Conservation (phyloP, 192 early-diverging fungal genomes). For the Coemansia sp. region DNA sequence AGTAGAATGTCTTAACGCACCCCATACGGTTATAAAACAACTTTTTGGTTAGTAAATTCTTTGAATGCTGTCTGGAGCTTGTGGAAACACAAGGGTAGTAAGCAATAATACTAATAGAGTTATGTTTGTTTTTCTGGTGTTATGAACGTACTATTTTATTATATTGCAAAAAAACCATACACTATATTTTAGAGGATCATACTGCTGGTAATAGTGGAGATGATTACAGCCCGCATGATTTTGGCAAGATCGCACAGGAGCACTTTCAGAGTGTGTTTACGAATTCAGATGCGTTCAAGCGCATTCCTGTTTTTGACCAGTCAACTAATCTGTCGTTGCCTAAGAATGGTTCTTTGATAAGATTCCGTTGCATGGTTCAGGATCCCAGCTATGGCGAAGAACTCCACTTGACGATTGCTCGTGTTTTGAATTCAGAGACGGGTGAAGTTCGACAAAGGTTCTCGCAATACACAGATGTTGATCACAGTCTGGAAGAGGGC, state of each 20-base stretch:
- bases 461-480: slow-evolving; percentile 51
- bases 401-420: slow-evolving; percentile 44
- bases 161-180: neutral
- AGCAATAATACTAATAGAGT: neutral
- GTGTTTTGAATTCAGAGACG: slow-evolving; percentile 27
- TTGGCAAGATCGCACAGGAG: slow-evolving; percentile 25
- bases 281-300: slow-evolving; percentile 12
- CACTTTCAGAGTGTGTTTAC: slow-evolving; percentile 31
- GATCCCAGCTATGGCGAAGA: slow-evolving; percentile 75
- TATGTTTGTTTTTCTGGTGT: neutral
- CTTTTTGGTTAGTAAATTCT: slow-evolving; percentile 33
- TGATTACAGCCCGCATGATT: slow-evolving; percentile 9
- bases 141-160: neutral
- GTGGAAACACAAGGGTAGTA: neutral
- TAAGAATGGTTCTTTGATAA: slow-evolving; percentile 54
- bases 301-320: slow-evolving; percentile 26
- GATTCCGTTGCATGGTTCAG: slow-evolving; percentile 82
- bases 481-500: slow-evolving; percentile 31
- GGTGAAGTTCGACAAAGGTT: slow-evolving; percentile 42
- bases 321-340: neutral
- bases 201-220: neutral
- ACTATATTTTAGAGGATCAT: neutral
- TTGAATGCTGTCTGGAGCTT: neutral
- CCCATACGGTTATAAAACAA: slow-evolving; percentile 28
- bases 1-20: slow-evolving; percentile 32